Conservation (phyloP, 2,329 filamentous ascomycete genomes). For the Tolypocladium nubicola region DNA sequence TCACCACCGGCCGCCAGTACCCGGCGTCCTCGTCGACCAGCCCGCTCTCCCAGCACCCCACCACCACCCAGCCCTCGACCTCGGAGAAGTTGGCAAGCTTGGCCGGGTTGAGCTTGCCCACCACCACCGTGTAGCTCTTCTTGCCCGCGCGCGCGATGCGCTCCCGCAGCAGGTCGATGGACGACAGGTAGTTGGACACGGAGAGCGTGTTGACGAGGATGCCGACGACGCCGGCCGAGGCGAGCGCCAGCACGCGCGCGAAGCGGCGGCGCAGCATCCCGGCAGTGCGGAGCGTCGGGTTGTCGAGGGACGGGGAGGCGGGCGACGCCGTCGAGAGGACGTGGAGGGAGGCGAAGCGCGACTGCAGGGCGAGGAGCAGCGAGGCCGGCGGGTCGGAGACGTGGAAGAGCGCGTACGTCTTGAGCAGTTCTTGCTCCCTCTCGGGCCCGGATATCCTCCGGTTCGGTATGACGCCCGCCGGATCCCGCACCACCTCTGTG, state of each 20-base stretch:
- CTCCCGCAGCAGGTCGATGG: constrained; percentile 61
- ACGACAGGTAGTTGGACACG: constrained; percentile 79
- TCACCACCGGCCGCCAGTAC: constrained; percentile 83
- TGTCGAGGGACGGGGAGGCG: constrained; percentile 34
- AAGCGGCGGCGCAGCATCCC: constrained; percentile 72
- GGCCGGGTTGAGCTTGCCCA: constrained; percentile 89
- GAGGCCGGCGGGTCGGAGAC: constrained; percentile 71
- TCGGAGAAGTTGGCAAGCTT: constrained; percentile 96
- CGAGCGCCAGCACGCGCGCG: constrained; percentile 70
- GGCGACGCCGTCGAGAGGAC: constrained; percentile 60
- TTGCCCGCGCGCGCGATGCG: constrained; percentile 74
- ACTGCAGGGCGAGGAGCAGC: constrained; percentile 77
- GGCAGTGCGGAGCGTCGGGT: constrained; percentile 33
- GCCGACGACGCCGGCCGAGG: constrained; percentile 75
- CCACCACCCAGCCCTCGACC: constrained; percentile 91
- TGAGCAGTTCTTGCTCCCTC: constrained; percentile 35
- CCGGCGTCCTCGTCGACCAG: constrained; percentile 73
- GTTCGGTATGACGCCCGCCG: constrained; percentile 75
- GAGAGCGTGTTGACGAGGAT: constrained; percentile 94
- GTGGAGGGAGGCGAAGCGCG: constrained; percentile 66
- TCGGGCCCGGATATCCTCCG: constrained; percentile 46
- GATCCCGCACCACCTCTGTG: constrained; percentile 67
- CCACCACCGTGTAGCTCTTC: constrained; percentile 92
- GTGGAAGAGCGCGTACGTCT: constrained; percentile 70
- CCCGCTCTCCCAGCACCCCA: constrained; percentile 96